These are phyloP conservation scores for Stropharia rugosoannulata DNA, from an alignment of 768 basidiomycete genomes.

Conservation along the genomic window DNA sequence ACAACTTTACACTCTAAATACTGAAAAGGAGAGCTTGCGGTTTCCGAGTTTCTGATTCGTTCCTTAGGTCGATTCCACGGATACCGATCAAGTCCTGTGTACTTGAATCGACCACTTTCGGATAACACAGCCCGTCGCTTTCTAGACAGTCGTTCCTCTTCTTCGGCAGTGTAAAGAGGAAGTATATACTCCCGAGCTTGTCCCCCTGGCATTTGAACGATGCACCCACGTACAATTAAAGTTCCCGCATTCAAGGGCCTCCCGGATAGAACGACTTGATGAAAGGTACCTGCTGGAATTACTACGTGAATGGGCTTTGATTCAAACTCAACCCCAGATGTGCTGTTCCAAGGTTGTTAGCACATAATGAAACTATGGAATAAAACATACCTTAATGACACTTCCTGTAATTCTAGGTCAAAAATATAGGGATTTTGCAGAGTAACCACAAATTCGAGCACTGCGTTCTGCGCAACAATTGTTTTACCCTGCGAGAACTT, in stretches of 20 bases:
- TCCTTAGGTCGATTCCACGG: conserved; percentile 55
- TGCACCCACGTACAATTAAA: conserved; percentile 75
- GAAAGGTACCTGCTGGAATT: conserved; percentile 74
- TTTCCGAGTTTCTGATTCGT: conserved; percentile 28
- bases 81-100: conserved; percentile 69
- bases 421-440: conserved; percentile 93
- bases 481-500: conserved; percentile 44
- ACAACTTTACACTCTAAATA: conserved; percentile 85
- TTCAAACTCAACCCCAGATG: conserved; percentile 76
- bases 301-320: conserved; percentile 60
- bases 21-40: conserved; percentile 30
- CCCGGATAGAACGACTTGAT: conserved; percentile 70
- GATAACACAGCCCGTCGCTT: conserved; percentile 60
- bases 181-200: conserved; percentile 69
- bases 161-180: conserved; percentile 70
- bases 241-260: conserved; percentile 63
- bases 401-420: conserved; percentile 81
- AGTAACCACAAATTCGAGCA: conserved; percentile 77
- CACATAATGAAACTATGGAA: neutral
- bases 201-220: conserved; percentile 76
- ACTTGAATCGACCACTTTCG: conserved; percentile 73
- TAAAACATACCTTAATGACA: conserved; percentile 70
- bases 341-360: conserved; percentile 45
- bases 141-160: conserved; percentile 58
- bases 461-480: conserved; percentile 80